phyloP scores from a whole-genome alignment of 1,139 yeast genomes.

The Zygosaccharomyces sapae region DNA sequence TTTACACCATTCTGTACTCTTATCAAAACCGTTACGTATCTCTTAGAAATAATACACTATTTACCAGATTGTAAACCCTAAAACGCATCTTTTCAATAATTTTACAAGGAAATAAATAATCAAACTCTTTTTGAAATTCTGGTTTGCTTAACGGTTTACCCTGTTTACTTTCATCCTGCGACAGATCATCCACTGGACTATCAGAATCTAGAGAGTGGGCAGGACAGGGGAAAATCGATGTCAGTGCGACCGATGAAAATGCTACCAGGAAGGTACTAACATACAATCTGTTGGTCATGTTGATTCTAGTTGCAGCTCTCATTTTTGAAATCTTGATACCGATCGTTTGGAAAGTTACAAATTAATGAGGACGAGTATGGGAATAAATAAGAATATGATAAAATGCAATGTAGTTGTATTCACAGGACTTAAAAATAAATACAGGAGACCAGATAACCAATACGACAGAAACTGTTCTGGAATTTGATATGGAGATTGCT shows the following conservation, averaged over 20 bases:
- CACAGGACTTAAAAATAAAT: conserved; percentile 4
- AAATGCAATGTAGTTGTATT: background rate
- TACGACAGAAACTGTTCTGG: too few species aligned
- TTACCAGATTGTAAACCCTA: background rate
- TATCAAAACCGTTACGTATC: background rate
- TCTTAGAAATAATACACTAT: background rate
- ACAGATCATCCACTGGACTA: conserved; percentile 22
- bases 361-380: too few species aligned
- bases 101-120: too few species aligned
- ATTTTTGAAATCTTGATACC: conserved; percentile 12
- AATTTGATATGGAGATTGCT: too few species aligned
- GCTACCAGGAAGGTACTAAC: conserved; percentile 41
- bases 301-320: conserved; percentile 39
- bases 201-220: conserved; percentile 41
- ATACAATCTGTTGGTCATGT: conserved; percentile 38
- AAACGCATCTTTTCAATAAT: too few species aligned
- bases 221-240: conserved; percentile 42
- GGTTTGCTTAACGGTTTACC: background rate
- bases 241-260: conserved; percentile 40
- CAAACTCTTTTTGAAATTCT: background rate
- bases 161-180: conserved; percentile 7
- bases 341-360: too few species aligned
- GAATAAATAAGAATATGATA: background rate
- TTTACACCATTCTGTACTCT: background rate
- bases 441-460: background rate